Base-by-base conservation (phyloP, 331 rosid genomes). In the Quercus tomentella region DNA sequence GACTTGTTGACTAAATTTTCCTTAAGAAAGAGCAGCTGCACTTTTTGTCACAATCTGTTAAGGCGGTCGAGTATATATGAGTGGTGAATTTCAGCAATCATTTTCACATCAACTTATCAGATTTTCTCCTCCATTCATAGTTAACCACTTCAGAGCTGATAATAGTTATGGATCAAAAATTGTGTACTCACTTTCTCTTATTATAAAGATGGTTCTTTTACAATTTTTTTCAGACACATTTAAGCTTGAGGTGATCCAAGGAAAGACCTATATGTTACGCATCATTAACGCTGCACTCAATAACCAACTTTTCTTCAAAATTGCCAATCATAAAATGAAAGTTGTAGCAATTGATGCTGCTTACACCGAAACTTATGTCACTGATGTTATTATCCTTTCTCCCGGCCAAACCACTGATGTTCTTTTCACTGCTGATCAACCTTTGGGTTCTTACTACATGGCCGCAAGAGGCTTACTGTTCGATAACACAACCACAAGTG, bases 341-440 rank as follows among this genome's bases (percentile, higher is more conserved):
- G 88, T 87, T 3, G 83, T 87, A 30, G 82, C 90, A 10, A 41
- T 87, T 21, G 90, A 87, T 26, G 88, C 90, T 10, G 2, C 77
- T 1, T 87, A 87, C 86, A 84, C 84, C 6, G 28, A 51, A 4
- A 83, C 80, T 11, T 84, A 82, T 49, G 7, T 16, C 45, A 89
- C 90, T 0, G 81, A 89, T 2, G 83, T 87, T 0, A 56, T 89
- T 7, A 86, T 87, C 2, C 2, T 67, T 0, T 87, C 82, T 2
- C 91, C 93, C 0, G 91, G 93, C 30, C 93, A 89, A 31, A 89
- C 93, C 58, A 62, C 73, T 21, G 90, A 89, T 9, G 90, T 86
- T 22, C 85, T 89, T 17, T 7, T 89, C 56, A 76, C 45, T 7
- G 77, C 88, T 1, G 72, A 89, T 74, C 90, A 79, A 55, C 67